A percentile compares a stretch with the other conserved stretches of the same genome.
Conservation (phyloP, 257 asterid genomes). For the Osmanthus fragrans region DNA sequence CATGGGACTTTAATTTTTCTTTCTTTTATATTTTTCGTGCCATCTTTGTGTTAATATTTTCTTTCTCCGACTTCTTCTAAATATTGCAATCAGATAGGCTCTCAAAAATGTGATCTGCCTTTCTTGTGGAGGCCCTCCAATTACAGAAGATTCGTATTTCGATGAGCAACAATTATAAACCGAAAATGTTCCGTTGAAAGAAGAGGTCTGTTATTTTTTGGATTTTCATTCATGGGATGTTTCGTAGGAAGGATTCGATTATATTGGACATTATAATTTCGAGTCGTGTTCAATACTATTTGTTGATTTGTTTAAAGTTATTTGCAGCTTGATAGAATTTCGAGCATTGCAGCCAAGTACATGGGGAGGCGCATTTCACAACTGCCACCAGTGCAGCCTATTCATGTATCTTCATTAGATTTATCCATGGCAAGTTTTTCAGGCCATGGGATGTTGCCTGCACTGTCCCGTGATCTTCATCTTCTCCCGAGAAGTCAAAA, state of each 20-base stretch:
- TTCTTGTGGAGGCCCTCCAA: constrained; percentile 89
- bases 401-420: constrained; percentile 50
- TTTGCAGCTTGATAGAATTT: constrained; percentile 45
- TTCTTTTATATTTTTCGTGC: too few relatives aligned
- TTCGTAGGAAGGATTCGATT: not conserved
- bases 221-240: not conserved
- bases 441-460: constrained; percentile 35
- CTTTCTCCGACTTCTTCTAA: too few relatives aligned
- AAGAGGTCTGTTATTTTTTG: constrained; percentile 49
- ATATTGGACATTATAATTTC: not conserved
- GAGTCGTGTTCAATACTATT: not conserved
- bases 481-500: constrained; percentile 42
- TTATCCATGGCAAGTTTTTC: constrained; percentile 45
- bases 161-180: constrained; percentile 76
- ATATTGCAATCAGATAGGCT: constrained; percentile 79
- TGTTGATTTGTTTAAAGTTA: not conserved
- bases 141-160: constrained; percentile 68
- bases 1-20: too few relatives aligned
- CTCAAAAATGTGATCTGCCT: constrained; percentile 80
- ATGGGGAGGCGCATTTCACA: too few relatives aligned
- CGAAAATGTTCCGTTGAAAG: constrained; percentile 76
- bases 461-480: constrained; percentile 51
- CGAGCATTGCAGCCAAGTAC: too few relatives aligned
- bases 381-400: constrained; percentile 48
- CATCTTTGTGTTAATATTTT: not conserved